Base-by-base conservation (phyloP, 805 yeast species). In the Deakozyma indianensis region DNA sequence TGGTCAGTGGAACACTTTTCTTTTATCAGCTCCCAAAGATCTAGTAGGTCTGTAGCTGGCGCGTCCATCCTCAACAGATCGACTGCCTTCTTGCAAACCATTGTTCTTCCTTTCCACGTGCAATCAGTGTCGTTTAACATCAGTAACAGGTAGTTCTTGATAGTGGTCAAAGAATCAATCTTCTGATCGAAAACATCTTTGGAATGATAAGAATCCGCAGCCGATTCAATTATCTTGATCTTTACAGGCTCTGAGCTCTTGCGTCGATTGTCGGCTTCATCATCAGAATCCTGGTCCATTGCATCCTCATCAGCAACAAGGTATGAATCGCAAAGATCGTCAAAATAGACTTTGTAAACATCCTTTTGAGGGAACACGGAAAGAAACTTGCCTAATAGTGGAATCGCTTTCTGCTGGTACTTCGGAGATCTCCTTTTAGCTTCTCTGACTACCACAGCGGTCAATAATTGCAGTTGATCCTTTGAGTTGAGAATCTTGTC, bases 91-190 rank as follows among this genome's bases (percentile, higher is more conserved):
- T 74, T 77, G 50, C 66, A 69, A 18, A 64, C 61, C 1, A 69
- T 67, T 1, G 70, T 48, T 51, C 77, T 75, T 1, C 80, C 68
- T 52, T 81, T 70, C 90, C 90, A 82, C 1, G 84, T 73, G 43
- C 65, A 63, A 1, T 66, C 44, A 27, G 58, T 41, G 45, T 57
- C 48, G 23, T 52, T 55, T 56, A 58, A 62, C 57, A 68, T 51
- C 2, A 47, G 41, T 3, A 47, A 43, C 45, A 63, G 49, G 32
- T 57, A 41, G 9, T 53, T 50, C 49, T 65, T 49, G 2, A 67
- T 57, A 47, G 69, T 65, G 0, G 48, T 24, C 2, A 65, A 43
- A 11, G 63, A 42, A 0, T 48, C 53, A 4, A 27, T 45, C 3
- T 59, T 54, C 3, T 50, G 50, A 2, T 49, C 45, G 22, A 52